These are phyloP conservation scores for Aspergillus jensenii DNA, from an alignment of 2,329 filamentous ascomycete genomes.

Conservation along the genomic window DNA sequence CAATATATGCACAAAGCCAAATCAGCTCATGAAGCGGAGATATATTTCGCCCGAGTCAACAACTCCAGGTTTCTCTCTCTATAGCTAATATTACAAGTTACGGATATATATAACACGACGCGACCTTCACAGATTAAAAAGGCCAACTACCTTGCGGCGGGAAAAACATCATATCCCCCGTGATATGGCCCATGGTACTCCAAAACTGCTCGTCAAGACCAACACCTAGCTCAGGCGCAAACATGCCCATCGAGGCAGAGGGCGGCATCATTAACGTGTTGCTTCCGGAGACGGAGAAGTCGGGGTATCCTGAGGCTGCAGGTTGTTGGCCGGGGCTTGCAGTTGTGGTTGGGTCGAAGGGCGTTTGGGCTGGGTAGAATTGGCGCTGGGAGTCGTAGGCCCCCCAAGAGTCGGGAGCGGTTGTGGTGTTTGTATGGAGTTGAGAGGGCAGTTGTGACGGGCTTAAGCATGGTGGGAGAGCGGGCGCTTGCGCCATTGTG, in stretches of 20 bases:
- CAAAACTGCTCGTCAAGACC: background rate
- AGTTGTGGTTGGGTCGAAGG: background rate
- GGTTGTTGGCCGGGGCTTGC: conserved; percentile 8
- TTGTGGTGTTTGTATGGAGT: background rate
- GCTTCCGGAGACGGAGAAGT: conserved; percentile 12
- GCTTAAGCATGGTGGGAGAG: background rate
- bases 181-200: background rate
- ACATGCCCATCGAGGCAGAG: background rate
- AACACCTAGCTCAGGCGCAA: background rate
- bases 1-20: background rate
- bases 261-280: background rate
- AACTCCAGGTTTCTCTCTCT: background rate
- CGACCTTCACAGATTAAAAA: background rate
- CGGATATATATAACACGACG: background rate
- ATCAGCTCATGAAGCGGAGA: background rate
- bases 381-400: conserved; percentile 11
- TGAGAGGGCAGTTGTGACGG: background rate
- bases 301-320: background rate
- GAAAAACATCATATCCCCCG: background rate
- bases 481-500: conserved; percentile 9
- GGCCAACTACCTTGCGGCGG: background rate
- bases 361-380: conserved; percentile 8
- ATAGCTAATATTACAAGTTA: background rate
- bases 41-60: background rate
- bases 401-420: conserved; percentile 8